Evolutionary conservation across 192 early-diverging fungal species (phyloP), one percentile per base, ranked within the genome.

Genomic region (Powellomyces hirtus): DNA sequence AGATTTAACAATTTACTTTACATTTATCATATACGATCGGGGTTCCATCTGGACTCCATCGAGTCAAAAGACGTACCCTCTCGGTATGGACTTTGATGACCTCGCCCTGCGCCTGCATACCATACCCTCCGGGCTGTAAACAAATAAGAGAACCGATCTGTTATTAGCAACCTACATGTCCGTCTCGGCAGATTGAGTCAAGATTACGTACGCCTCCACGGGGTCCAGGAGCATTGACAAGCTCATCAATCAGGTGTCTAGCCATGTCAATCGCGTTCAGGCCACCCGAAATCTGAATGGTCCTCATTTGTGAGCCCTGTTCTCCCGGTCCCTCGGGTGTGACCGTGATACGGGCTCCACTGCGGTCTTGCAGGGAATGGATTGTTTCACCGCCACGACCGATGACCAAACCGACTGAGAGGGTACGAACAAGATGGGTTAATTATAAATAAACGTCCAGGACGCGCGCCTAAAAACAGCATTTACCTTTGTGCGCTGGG

Each of bases 401-500:
- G 77, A 95, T 95, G 13, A 95, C 87, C 33, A 93, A 77, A 0
- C 94, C 94, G 6, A 95, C 92, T 89, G 29, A 6, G 51, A 38
- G 27, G n/a, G n/a, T n/a, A n/a, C n/a, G 31, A 57, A 59, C 14
- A 51, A 64, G 46, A 64, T 8, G 1, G 18, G 44, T 53, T 27
- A n/a, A 33, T 56, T 29, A 6, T 4, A 2, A 56, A 27, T 7
- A 5, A 56, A 45, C 37, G 57, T 27, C 1, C 44, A 26, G 16
- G n/a, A 27, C 0, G 26, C 24, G 10, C 6, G 22, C 20, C 37
- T 11, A 61, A 33, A 31, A 31, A 13, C 27, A 0, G 22, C 45
- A 35, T 31, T 35, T 24, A 71, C 68, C 68, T 63, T 63, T 62
- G 24, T 71, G 33, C 16, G 46, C 50, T 4, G 68, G 68, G 33